Evolutionary conservation across 1,139 yeast genomes (phyloP), one percentile per base, ranked within the genome.

Genomic region (Meyerozyma smithsonii): DNA sequence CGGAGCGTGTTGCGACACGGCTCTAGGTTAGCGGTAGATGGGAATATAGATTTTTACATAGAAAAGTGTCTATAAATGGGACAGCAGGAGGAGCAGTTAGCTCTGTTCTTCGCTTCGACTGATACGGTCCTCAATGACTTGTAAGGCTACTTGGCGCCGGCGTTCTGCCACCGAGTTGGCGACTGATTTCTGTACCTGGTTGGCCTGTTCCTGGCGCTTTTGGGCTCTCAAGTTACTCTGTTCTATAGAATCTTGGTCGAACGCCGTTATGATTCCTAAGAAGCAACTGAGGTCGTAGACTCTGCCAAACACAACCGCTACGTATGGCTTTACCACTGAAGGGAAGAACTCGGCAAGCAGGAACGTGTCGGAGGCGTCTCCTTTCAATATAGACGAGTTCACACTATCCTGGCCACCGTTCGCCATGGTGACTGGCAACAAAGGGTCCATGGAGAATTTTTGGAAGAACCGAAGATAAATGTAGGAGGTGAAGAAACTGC

Each of bases 281-380:
- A 76, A 69, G 8, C 77, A 81, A n/a, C 74, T 57, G 2, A 75
- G 41, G 39, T 77, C 74, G 57, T 81, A 86, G 12, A 74, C 50
- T 5, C 64, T 64, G 42, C 79, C 69, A 44, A 84, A 79, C 0
- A 81, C 54, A 1, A 78, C 77, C 4, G 70, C 63, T 38, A 88
- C 60, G 32, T 74, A 54, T 1, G 81, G 79, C 43, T 79, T 73
- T 3, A 73, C 43, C 1, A 70, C 53, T 32, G 66, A 74, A 1
- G 96, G 96, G 74, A 86, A 87, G 59, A 90, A 87, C 51, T 86
- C 85, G 32, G 83, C 81, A 48, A 89, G 68, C 41, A 86, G 81
- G 68, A 90, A 90, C 1, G 95, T 84, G 52, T 89, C 96, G 0
- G 95, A 83, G 0, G 96, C 95, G 59, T 89, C 96, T 34, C 97